These are phyloP conservation scores for Camelina neglecta DNA, from an alignment of 345 rosid genomes.

Conservation along the genomic window DNA sequence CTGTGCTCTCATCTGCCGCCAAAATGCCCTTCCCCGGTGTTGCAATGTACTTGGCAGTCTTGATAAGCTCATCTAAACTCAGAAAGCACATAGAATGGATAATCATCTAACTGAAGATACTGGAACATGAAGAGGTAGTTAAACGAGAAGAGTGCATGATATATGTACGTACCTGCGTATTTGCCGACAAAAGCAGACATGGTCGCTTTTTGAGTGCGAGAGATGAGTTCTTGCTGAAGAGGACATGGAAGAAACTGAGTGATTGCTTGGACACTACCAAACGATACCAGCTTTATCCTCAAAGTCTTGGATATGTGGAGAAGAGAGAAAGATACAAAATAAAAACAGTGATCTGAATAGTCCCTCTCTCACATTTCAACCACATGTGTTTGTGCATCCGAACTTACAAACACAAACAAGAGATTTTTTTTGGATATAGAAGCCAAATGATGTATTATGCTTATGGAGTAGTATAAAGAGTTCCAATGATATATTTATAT, in stretches of 20 bases:
- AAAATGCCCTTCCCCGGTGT: slow-evolving; percentile 92
- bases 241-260: slow-evolving; percentile 54
- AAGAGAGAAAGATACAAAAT: slow-evolving; percentile 40
- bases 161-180: slow-evolving; percentile 68
- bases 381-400: slow-evolving; percentile 33
- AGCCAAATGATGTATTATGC: slow-evolving; percentile 23
- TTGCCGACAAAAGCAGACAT: slow-evolving; percentile 96
- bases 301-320: slow-evolving; percentile 46
- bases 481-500: slow-evolving; percentile 29
- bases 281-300: slow-evolving; percentile 45
- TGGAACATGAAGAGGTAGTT: background rate
- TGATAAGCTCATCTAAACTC: slow-evolving; percentile 77
- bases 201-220: slow-evolving; percentile 35
- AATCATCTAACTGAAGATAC: slow-evolving; percentile 13
- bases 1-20: slow-evolving; percentile 98
- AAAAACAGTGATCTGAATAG: slow-evolving; percentile 28
- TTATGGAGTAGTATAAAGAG: slow-evolving; percentile 14
- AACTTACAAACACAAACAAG: slow-evolving; percentile 17
- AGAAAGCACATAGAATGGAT: slow-evolving; percentile 19
- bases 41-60: slow-evolving; percentile 93
- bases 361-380: slow-evolving; percentile 38
- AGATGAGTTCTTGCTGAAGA: slow-evolving; percentile 27
- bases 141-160: slow-evolving; percentile 2
- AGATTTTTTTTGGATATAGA: slow-evolving; percentile 25
- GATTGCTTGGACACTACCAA: slow-evolving; percentile 52